A percentile compares a stretch with the other conserved stretches of the same genome.
These are phyloP conservation scores for Fusarium veterinarium DNA, from an alignment of 2,329 filamentous ascomycete species.

Conservation along the genomic window DNA sequence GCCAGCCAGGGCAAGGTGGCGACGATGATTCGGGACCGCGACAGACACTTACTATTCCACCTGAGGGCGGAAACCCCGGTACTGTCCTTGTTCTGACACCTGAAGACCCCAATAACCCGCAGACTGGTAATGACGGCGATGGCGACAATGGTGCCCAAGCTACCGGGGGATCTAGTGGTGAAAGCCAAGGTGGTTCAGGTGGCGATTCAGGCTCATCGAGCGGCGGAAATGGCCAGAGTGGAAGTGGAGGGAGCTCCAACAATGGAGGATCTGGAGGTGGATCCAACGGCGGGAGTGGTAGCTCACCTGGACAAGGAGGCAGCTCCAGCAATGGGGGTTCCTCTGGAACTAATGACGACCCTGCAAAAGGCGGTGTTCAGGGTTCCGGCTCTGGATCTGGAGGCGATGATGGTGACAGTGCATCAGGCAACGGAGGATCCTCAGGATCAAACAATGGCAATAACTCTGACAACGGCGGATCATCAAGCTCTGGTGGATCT, in stretches of 20 bases:
- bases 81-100: slow-evolving; percentile 25
- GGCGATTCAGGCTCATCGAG: neutral
- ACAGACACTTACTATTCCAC: slow-evolving; percentile 22
- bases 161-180: neutral
- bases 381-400: neutral
- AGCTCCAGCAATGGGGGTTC: neutral
- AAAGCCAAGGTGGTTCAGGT: neutral
- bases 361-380: neutral
- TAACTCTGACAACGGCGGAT: neutral
- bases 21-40: neutral
- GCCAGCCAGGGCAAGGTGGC: neutral
- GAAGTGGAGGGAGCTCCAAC: neutral
- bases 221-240: neutral
- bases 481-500: neutral
- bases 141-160: neutral
- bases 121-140: neutral
- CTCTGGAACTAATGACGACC: neutral
- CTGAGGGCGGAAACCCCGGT: slow-evolving; percentile 15
- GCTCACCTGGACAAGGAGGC: neutral
- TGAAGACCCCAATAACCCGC: neutral
- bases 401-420: neutral
- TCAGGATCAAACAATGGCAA: neutral
- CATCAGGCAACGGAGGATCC: neutral
- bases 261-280: neutral
- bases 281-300: neutral